These are phyloP conservation scores for Hyaloscypha finlandica DNA, from an alignment of 495 filamentous ascomycete species.

Conservation along the genomic window DNA sequence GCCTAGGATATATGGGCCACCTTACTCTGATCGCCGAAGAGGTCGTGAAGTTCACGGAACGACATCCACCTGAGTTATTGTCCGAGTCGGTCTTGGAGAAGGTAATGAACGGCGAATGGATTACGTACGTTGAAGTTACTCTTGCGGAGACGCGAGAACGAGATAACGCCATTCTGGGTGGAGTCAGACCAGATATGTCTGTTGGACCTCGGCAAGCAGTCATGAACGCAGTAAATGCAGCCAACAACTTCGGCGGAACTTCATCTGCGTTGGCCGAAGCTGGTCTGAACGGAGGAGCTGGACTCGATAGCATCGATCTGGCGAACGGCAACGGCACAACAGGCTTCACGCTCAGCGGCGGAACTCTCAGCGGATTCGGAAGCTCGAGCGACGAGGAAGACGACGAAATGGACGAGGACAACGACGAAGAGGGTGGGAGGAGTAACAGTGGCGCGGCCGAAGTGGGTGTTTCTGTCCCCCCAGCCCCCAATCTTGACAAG, in stretches of 20 bases:
- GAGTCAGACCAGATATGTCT: slow-evolving; percentile 74
- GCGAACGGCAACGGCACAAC: slow-evolving; percentile 64
- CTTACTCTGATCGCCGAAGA: slow-evolving; percentile 97
- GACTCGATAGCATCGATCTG: slow-evolving; percentile 77
- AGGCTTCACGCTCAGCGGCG: slow-evolving; percentile 65
- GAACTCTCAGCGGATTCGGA: slow-evolving; percentile 85
- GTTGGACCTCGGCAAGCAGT: slow-evolving; percentile 63
- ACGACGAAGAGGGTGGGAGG: slow-evolving; percentile 55
- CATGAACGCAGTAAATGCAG: slow-evolving; percentile 60
- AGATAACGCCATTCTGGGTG: slow-evolving; percentile 97
- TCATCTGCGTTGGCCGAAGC: slow-evolving; percentile 78
- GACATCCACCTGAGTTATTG: slow-evolving; percentile 85
- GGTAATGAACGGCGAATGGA: slow-evolving; percentile 86
- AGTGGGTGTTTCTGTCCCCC: slow-evolving; percentile 37
- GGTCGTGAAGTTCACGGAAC: slow-evolving; percentile 97
- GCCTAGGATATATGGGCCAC: slow-evolving; percentile 98
- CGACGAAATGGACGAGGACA: slow-evolving; percentile 89
- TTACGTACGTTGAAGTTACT: slow-evolving; percentile 92
- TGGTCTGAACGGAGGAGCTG: slow-evolving; percentile 58
- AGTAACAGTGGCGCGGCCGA: slow-evolving; percentile 31
- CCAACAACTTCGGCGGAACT: slow-evolving; percentile 58
- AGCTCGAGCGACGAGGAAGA: slow-evolving; percentile 96
- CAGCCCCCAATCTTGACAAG: slow-evolving; percentile 36
- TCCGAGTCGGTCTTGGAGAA: slow-evolving; percentile 83
- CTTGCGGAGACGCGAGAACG: slow-evolving; percentile 92